These are phyloP conservation scores for Fusarium sp. DNA, from an alignment of 2,329 filamentous ascomycete genomes.

Conservation along the genomic window DNA sequence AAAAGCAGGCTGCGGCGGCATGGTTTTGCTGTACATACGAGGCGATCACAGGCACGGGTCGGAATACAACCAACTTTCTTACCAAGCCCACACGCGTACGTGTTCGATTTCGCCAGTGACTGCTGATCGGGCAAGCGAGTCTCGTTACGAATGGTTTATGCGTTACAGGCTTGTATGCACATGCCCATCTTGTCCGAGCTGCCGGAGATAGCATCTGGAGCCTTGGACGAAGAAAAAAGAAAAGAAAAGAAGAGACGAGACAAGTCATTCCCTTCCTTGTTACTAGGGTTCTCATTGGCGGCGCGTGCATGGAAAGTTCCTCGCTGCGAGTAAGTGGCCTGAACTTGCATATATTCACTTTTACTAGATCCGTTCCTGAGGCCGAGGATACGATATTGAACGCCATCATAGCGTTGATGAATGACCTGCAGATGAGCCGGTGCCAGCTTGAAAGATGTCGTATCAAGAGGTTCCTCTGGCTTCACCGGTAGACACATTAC, in stretches of 20 bases:
- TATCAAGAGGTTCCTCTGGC: neutral
- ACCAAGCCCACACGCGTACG: conserved; percentile 26
- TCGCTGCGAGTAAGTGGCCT: conserved; percentile 19
- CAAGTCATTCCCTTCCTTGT: conserved; percentile 11
- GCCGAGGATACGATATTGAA: conserved; percentile 19
- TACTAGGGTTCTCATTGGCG: conserved; percentile 16
- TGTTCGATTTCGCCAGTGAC: conserved; percentile 34
- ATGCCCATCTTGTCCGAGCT: conserved; percentile 13
- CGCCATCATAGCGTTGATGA: conserved; percentile 16
- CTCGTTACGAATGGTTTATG: neutral
- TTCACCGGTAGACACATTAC: conserved; percentile 1
- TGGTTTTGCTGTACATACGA: conserved; percentile 40
- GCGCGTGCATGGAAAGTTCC: conserved; percentile 20
- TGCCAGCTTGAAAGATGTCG: neutral
- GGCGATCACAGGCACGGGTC: conserved; percentile 29
- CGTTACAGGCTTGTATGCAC: conserved; percentile 4
- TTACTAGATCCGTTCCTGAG: conserved; percentile 12
- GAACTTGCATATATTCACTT: conserved; percentile 1
- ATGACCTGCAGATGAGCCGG: neutral
- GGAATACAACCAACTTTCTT: conserved; percentile 31
- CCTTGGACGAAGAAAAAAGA: neutral
- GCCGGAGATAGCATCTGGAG: conserved; percentile 24
- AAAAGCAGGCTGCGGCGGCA: conserved; percentile 40
- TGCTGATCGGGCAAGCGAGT: conserved; percentile 35
- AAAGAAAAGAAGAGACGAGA: conserved; percentile 17